Evolutionary conservation across 2,329 filamentous ascomycete species (phyloP).

Genomic region (Cordyceps tenuipes): DNA sequence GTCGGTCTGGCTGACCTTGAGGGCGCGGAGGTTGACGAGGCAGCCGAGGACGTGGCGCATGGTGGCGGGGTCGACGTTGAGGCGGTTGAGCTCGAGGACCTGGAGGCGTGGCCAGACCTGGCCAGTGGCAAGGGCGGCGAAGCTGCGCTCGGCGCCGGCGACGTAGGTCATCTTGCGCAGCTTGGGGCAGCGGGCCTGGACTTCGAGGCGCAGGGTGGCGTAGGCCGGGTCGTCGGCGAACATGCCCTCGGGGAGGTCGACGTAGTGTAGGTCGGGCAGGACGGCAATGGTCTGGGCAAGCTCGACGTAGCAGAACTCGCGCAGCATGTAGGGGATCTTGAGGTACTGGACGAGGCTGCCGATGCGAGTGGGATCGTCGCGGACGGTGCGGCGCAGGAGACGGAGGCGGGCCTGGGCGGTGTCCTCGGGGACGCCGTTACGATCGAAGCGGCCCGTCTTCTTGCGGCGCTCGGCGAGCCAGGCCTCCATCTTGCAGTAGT

Average conservation of each 20-base stretch:
- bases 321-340: conserved; percentile 91
- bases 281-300: conserved; percentile 80
- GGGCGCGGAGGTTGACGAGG: conserved; percentile 59
- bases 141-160: conserved; percentile 66
- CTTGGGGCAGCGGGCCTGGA: conserved; percentile 75
- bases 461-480: conserved; percentile 72
- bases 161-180: conserved; percentile 85
- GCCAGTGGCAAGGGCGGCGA: conserved; percentile 60
- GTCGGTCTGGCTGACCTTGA: conserved; percentile 63
- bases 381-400: conserved; percentile 72
- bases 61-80: conserved; percentile 61
- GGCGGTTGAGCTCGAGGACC: conserved; percentile 59
- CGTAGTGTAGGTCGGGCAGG: conserved; percentile 75
- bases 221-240: conserved; percentile 73
- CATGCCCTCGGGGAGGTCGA: conserved; percentile 84
- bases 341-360: conserved; percentile 67
- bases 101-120: conserved; percentile 63
- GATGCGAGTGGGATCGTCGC: conserved; percentile 62
- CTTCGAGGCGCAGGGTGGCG: conserved; percentile 68
- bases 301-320: conserved; percentile 76
- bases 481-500: conserved; percentile 86
- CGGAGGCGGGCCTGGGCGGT: conserved; percentile 66
- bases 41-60: conserved; percentile 63
- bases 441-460: conserved; percentile 61
- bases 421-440: conserved; percentile 74